A percentile compares a stretch with the other conserved stretches of the same genome.
Conservation (phyloP, 2,329 filamentous ascomycete species). For the Didymellaceae sp. region DNA sequence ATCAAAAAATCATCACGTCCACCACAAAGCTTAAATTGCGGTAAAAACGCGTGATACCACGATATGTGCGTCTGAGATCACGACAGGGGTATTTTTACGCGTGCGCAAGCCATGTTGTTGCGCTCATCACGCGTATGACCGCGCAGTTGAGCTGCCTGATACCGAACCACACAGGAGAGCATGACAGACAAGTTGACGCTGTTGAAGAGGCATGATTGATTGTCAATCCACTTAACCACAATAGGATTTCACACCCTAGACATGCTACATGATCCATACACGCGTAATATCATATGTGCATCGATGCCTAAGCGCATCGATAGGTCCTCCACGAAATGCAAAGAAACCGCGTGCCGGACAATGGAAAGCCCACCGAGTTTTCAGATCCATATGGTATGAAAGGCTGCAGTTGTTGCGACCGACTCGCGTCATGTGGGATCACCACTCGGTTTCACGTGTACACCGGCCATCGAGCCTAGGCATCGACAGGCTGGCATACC, state of each 20-base stretch:
- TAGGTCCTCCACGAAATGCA: background rate
- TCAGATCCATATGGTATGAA: background rate
- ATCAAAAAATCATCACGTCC: constrained; percentile 5
- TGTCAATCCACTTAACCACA: too few species aligned
- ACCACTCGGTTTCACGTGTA: background rate
- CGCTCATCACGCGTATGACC: background rate
- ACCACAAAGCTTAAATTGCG: background rate
- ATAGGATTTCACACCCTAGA: too few species aligned
- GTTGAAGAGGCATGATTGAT: too few species aligned
- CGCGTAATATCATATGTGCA: background rate
- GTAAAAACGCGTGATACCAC: background rate
- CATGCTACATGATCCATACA: background rate
- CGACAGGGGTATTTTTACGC: background rate
- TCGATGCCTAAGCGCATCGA: background rate
- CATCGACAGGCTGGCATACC: constrained; percentile 23
- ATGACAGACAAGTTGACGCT: too few species aligned
- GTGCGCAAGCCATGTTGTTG: background rate
- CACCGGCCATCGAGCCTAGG: background rate
- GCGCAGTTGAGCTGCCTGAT: background rate
- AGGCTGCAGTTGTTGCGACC: background rate
- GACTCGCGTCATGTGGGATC: too few species aligned
- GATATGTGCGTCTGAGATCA: too few species aligned
- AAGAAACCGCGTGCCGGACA: background rate
- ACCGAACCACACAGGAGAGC: too few species aligned
- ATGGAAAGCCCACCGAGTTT: background rate